Conservation (phyloP, 2,329 filamentous ascomycete species). For the Fusarium annulatum region DNA sequence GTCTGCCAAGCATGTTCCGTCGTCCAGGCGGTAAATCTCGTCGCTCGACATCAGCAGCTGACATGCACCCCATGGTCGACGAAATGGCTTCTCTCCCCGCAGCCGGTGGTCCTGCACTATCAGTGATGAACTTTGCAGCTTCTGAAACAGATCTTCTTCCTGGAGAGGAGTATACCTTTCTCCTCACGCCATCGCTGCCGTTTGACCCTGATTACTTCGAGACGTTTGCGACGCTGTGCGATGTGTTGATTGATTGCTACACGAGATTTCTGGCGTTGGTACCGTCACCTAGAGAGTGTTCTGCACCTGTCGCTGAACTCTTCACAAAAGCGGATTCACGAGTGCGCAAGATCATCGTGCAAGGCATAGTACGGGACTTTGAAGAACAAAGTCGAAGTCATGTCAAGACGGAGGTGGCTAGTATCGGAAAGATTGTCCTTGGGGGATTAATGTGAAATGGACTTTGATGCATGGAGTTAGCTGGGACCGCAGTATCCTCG, state of each 20-base stretch:
- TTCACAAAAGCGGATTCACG: conserved; percentile 90
- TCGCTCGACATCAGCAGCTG: conserved; percentile 62
- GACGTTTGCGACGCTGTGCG: conserved; percentile 94
- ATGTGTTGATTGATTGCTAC: conserved; percentile 94
- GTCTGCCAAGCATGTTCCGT: conserved; percentile 87
- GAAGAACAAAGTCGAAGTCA: conserved; percentile 84
- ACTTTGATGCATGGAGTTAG: conserved; percentile 34
- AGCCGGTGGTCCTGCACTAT: conserved; percentile 48
- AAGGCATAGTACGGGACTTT: conserved; percentile 89
- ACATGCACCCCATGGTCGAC: conserved; percentile 51
- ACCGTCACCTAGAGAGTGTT: conserved; percentile 78
- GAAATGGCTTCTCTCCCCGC: conserved; percentile 44
- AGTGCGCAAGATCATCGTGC: conserved; percentile 88
- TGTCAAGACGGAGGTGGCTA: conserved; percentile 83
- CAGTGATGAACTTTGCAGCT: conserved; percentile 67
- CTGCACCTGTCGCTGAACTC: conserved; percentile 77
- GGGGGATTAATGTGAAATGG: conserved; percentile 78
- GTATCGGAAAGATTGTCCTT: conserved; percentile 88
- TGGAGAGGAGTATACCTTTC: conserved; percentile 87
- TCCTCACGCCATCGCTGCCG: conserved; percentile 90
- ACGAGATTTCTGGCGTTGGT: conserved; percentile 80
- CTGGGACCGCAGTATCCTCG: conserved; percentile 34
- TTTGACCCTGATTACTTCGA: conserved; percentile 98
- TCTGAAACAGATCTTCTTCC: conserved; percentile 75
- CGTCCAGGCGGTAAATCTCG: conserved; percentile 69